Evolutionary conservation across 2,329 filamentous ascomycete genomes (phyloP).

Genomic region (Colletotrichum magnum): DNA sequence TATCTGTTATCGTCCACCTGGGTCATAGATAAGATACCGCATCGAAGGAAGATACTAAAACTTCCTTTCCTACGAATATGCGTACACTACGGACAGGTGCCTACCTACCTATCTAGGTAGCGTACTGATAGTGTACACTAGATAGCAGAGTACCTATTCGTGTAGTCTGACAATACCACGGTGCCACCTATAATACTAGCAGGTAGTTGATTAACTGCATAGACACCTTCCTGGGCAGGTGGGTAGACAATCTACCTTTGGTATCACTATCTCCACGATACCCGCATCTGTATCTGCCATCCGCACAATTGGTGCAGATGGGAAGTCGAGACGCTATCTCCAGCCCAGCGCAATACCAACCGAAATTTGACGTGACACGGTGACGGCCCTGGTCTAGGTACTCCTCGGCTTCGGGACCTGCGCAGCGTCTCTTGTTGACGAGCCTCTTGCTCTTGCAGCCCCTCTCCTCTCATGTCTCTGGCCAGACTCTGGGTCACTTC

Average conservation of each 20-base stretch:
- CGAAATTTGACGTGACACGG: constrained; percentile 6
- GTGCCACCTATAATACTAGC: too few species aligned
- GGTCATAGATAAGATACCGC: constrained; percentile 21
- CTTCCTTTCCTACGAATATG: too few species aligned
- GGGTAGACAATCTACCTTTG: too few species aligned
- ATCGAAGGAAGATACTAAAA: too few species aligned
- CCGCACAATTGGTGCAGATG: neutral
- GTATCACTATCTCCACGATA: too few species aligned
- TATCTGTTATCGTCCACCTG: too few species aligned
- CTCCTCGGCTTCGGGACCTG: constrained; percentile 4
- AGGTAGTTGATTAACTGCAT: too few species aligned
- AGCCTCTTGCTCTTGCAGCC: constrained; percentile 4
- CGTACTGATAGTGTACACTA: too few species aligned
- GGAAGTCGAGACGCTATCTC: neutral
- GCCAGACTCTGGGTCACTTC: constrained; percentile 14
- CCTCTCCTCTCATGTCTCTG: constrained; percentile 3
- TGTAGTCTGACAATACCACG: too few species aligned
- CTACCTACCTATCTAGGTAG: too few species aligned
- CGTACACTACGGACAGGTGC: too few species aligned
- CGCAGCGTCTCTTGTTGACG: neutral
- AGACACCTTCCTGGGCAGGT: neutral
- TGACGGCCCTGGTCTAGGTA: neutral
- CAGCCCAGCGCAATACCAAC: neutral
- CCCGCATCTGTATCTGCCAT: neutral
- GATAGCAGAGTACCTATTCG: too few species aligned